phyloP scores from a whole-genome alignment of 1,284 basidiomycete species.

The Coniophora puteana region DNA sequence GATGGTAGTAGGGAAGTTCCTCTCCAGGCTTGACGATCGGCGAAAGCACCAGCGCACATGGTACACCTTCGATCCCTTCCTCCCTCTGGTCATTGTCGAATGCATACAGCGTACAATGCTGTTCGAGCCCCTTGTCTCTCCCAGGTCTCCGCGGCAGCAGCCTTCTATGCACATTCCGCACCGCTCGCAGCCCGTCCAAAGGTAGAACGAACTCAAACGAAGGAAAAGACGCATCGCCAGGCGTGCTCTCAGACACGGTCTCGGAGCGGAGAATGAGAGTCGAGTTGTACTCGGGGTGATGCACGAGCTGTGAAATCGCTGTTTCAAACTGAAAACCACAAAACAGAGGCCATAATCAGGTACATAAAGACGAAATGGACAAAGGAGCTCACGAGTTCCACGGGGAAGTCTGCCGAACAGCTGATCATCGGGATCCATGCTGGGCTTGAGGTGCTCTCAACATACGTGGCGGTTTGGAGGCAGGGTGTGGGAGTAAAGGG shows the following conservation, averaged over 20 bases:
- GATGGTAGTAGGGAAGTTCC: slow-evolving; percentile 77
- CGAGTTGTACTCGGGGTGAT: slow-evolving; percentile 83
- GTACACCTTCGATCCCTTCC: slow-evolving; percentile 16
- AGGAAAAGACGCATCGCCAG: slow-evolving; percentile 27
- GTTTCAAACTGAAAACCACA: slow-evolving; percentile 60
- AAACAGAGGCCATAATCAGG: neutral
- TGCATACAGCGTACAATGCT: slow-evolving; percentile 68
- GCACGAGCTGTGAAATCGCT: slow-evolving; percentile 61
- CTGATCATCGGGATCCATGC: slow-evolving; percentile 34
- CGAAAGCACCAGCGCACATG: slow-evolving; percentile 55
- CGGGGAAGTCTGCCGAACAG: slow-evolving; percentile 39
- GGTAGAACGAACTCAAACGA: slow-evolving; percentile 32
- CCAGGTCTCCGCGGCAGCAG: slow-evolving; percentile 72
- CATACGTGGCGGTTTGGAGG: no score
- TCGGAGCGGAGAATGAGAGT: slow-evolving; percentile 80
- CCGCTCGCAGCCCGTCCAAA: slow-evolving; percentile 36
- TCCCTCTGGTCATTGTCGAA: slow-evolving; percentile 13
- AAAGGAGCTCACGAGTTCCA: slow-evolving; percentile 33
- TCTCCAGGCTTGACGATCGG: slow-evolving; percentile 46
- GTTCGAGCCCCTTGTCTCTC: slow-evolving; percentile 65
- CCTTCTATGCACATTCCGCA: slow-evolving; percentile 52
- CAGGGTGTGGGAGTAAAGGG: no score
- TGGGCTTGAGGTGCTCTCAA: no score
- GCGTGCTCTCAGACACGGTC: slow-evolving; percentile 42
- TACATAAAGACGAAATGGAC: neutral